Conservation (phyloP, 2,329 filamentous ascomycete species). For the Aschersonia sp. region DNA sequence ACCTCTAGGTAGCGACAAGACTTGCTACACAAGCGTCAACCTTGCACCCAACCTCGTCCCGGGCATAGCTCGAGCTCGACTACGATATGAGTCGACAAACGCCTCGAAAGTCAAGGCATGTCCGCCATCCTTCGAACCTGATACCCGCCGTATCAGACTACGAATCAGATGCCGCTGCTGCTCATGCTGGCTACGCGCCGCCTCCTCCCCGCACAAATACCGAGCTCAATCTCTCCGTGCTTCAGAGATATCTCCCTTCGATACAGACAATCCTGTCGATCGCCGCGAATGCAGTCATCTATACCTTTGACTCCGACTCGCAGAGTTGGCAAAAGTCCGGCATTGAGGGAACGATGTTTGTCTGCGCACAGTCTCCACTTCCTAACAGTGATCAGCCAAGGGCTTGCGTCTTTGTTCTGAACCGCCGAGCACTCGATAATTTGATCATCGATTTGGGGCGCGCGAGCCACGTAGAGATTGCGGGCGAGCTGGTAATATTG, state of each 20-base stretch:
- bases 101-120: constrained; percentile 23
- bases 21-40: neutral
- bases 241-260: constrained; percentile 65
- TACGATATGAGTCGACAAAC: constrained; percentile 27
- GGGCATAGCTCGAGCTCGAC: neutral
- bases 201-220: constrained; percentile 57
- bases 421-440: constrained; percentile 57
- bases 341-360: constrained; percentile 78
- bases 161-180: constrained; percentile 46
- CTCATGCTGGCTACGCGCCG: constrained; percentile 21
- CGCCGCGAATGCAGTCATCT: constrained; percentile 75
- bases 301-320: constrained; percentile 54
- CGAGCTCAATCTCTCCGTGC: constrained; percentile 74
- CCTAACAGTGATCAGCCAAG: constrained; percentile 19
- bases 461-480: constrained; percentile 49
- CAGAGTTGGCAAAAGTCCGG: constrained; percentile 72
- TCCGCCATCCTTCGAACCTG: constrained; percentile 24
- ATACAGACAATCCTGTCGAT: constrained; percentile 63
- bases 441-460: constrained; percentile 49
- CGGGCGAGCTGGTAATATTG: constrained; percentile 37
- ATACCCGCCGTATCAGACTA: constrained; percentile 40
- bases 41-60: neutral
- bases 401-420: constrained; percentile 56
- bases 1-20: too few species aligned
- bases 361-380: constrained; percentile 50